A percentile compares a stretch with the other conserved stretches of the same genome.
phyloP scores from a whole-genome alignment of 2,329 filamentous ascomycete genomes.

The Phaeosphaeriaceae sp. region DNA sequence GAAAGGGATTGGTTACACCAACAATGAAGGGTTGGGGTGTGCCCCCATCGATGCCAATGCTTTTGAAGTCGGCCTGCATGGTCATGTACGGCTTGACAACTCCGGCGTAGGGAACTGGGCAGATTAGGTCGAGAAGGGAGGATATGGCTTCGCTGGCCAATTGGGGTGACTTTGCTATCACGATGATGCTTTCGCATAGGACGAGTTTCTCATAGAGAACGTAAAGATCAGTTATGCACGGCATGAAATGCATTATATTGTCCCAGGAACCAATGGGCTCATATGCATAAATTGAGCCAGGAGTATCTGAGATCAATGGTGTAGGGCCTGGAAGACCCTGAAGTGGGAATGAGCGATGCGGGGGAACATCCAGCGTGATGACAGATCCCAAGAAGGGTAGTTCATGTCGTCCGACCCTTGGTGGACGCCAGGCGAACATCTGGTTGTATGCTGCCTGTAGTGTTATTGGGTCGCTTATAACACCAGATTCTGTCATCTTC shows the following conservation, averaged over 20 bases:
- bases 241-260: constrained; percentile 48
- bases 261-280: constrained; percentile 50
- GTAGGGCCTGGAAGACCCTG: constrained; percentile 45
- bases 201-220: constrained; percentile 50
- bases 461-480: constrained; percentile 48
- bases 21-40: constrained; percentile 48
- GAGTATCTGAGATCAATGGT: constrained; percentile 38
- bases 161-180: constrained; percentile 51
- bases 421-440: constrained; percentile 47
- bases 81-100: constrained; percentile 51
- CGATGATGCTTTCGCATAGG: constrained; percentile 49
- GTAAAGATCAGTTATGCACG: constrained; percentile 50
- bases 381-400: constrained; percentile 49
- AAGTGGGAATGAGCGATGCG: constrained; percentile 49
- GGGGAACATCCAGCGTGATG: constrained; percentile 49
- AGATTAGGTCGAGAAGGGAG: constrained; percentile 48
- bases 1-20: constrained; percentile 52
- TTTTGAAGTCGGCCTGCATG: constrained; percentile 52
- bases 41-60: constrained; percentile 48
- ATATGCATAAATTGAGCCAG: constrained; percentile 48
- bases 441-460: constrained; percentile 47
- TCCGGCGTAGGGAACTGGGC: constrained; percentile 50
- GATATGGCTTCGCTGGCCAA: constrained; percentile 50
- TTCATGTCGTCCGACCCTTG: constrained; percentile 45
- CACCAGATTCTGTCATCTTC: constrained; percentile 45